Evolutionary conservation across 2,329 filamentous ascomycete genomes (phyloP).

Genomic region (Massarina eburnea): DNA sequence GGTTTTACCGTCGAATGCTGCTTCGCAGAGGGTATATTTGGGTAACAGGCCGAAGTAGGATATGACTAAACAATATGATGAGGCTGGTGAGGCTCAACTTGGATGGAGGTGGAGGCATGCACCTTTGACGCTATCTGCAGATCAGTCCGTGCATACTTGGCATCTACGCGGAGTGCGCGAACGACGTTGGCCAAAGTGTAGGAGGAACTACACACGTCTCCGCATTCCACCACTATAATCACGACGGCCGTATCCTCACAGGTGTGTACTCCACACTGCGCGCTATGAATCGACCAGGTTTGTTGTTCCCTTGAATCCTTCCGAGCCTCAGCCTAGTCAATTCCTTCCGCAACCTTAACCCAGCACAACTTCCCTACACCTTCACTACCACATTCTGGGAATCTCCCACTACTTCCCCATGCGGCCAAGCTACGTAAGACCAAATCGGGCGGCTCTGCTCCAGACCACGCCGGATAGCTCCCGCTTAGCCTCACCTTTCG

Average conservation of each 20-base stretch:
- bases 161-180: neutral
- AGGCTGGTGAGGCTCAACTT: neutral
- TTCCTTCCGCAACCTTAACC: constrained; percentile 12
- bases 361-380: constrained; percentile 12
- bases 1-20: too few species aligned
- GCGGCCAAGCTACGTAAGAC: too few species aligned
- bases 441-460: too few species aligned
- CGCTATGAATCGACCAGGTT: constrained; percentile 55
- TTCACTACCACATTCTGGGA: too few species aligned
- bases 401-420: too few species aligned
- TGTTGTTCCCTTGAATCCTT: constrained; percentile 34
- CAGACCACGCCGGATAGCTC: too few species aligned
- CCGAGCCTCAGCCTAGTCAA: constrained; percentile 19
- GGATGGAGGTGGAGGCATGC: neutral
- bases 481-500: too few species aligned
- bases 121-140: neutral
- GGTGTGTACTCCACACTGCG: constrained; percentile 19
- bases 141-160: neutral
- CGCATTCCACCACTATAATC: neutral
- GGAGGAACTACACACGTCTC: neutral
- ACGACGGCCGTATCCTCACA: constrained; percentile 1
- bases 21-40: too few species aligned
- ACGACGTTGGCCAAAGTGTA: neutral
- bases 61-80: neutral
- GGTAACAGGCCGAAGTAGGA: too few species aligned